A percentile compares a stretch with the other conserved stretches of the same genome.
These are phyloP conservation scores for Solanum medicagineum DNA, from an alignment of 257 asterid genomes.

Conservation along the genomic window DNA sequence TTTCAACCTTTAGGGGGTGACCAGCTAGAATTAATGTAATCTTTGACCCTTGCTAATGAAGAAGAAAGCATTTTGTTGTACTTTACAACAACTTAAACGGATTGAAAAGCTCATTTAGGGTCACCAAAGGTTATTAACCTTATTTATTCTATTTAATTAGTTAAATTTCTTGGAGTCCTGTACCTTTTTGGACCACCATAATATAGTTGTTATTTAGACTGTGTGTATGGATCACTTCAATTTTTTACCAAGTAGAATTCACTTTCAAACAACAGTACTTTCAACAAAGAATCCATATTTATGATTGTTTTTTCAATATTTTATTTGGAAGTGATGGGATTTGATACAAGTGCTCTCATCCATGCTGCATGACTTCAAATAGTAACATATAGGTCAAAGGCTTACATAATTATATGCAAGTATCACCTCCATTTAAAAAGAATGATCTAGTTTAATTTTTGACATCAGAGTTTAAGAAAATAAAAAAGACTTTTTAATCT, in stretches of 20 bases:
- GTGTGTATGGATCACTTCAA: background rate
- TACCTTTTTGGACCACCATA: background rate
- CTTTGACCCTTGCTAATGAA: background rate
- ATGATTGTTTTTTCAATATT: background rate
- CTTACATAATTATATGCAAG: background rate
- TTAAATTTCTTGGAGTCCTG: background rate
- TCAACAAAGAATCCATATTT: background rate
- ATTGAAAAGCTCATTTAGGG: slow-evolving; percentile 20
- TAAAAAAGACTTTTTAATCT: no score
- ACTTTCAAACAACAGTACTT: background rate
- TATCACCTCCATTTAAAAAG: background rate
- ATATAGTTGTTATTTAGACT: background rate
- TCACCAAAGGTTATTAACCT: slow-evolving; percentile 29
- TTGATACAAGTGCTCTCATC: background rate
- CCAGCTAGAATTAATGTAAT: background rate
- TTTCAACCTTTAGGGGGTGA: background rate
- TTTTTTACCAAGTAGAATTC: slow-evolving; percentile 8
- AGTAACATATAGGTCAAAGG: background rate
- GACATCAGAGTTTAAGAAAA: no score
- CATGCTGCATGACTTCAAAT: background rate
- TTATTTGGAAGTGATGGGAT: background rate
- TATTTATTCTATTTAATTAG: background rate
- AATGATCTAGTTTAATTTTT: no score
- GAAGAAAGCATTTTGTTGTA: slow-evolving; percentile 6
- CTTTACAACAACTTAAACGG: background rate